phyloP scores from a whole-genome alignment of 495 filamentous ascomycete species.

The Darksidea phi region DNA sequence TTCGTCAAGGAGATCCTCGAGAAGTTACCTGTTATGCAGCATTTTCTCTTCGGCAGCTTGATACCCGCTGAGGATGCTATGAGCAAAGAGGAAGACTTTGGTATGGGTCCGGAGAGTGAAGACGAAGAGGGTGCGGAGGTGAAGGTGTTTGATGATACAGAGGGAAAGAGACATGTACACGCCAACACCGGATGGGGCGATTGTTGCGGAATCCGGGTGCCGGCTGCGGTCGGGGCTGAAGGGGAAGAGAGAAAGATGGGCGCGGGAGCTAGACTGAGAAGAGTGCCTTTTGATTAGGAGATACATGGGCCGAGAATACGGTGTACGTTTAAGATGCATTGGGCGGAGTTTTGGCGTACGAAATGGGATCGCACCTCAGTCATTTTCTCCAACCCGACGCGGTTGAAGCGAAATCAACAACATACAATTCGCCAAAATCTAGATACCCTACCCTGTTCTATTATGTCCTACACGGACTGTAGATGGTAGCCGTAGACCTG shows the following conservation, averaged over 20 bases:
- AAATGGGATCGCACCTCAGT: too few relatives aligned
- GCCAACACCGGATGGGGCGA: slow-evolving; percentile 78
- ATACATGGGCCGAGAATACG: too few relatives aligned
- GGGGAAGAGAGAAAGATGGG: slow-evolving; percentile 79
- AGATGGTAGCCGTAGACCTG: too few relatives aligned
- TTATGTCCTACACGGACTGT: too few relatives aligned
- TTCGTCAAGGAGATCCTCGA: slow-evolving; percentile 88
- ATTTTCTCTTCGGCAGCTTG: slow-evolving; percentile 90
- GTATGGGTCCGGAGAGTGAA: slow-evolving; percentile 47
- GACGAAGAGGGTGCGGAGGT: slow-evolving; percentile 55
- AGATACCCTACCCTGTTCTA: too few relatives aligned
- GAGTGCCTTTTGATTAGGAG: slow-evolving; percentile 84
- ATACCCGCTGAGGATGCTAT: slow-evolving; percentile 79
- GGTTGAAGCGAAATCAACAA: too few relatives aligned
- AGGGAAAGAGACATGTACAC: slow-evolving; percentile 69
- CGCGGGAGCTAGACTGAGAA: slow-evolving; percentile 63
- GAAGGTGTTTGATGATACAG: slow-evolving; percentile 52
- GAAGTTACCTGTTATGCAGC: slow-evolving; percentile 97
- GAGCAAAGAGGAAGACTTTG: slow-evolving; percentile 58
- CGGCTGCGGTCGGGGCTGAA: slow-evolving; percentile 83
- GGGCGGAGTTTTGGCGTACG: too few relatives aligned
- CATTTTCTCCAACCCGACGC: too few relatives aligned
- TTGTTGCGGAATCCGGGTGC: slow-evolving; percentile 98
- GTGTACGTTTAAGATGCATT: too few relatives aligned
- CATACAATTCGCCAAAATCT: too few relatives aligned